phyloP scores from a whole-genome alignment of 176 grass and related monocot genomes.

The Oryza meyeriana region DNA sequence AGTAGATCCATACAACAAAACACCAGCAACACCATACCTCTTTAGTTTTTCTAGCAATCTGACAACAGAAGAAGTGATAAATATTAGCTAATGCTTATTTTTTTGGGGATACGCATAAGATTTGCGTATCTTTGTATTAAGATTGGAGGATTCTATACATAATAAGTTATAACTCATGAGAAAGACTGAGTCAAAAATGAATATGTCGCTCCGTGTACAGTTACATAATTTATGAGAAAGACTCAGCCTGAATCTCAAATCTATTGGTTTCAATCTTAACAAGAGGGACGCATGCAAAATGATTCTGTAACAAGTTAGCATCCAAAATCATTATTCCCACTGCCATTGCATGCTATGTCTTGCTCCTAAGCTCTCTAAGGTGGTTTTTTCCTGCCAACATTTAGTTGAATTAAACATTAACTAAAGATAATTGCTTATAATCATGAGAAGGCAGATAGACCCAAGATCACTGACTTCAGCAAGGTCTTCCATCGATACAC shows the following conservation, averaged over 20 bases:
- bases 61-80: not conserved
- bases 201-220: not conserved
- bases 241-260: not conserved
- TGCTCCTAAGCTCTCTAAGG: not conserved
- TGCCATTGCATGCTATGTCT: not conserved
- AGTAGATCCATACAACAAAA: constrained; percentile 93
- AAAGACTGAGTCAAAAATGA: not conserved
- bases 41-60: constrained; percentile 76
- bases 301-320: not conserved
- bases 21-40: constrained; percentile 85
- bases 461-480: not conserved
- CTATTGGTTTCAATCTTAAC: not conserved
- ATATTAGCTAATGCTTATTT: not conserved
- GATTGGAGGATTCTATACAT: too few relatives aligned
- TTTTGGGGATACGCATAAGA: too few relatives aligned
- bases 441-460: constrained; percentile 5
- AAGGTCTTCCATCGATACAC: not conserved
- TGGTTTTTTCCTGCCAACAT: not conserved
- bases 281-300: not conserved
- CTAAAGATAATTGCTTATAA: not conserved
- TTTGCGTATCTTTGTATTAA: too few relatives aligned
- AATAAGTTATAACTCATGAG: too few relatives aligned
- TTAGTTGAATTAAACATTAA: constrained; percentile 15
- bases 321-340: not conserved
- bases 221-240: not conserved